These are phyloP conservation scores for Alternaria alternata DNA, from an alignment of 2,329 filamentous ascomycete genomes.

Conservation along the genomic window DNA sequence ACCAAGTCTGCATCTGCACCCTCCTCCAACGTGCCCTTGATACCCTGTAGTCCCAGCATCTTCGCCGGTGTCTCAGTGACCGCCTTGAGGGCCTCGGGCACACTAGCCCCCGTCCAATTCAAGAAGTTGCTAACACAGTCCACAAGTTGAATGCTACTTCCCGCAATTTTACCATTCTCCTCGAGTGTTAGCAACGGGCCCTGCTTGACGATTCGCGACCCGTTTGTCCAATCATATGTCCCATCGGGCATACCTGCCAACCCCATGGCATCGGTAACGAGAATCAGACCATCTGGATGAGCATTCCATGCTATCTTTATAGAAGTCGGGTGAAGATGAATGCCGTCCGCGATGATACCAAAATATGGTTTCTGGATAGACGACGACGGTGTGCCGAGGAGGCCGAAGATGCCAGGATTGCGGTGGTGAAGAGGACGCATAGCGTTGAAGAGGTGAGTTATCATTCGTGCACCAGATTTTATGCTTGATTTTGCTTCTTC, in stretches of 20 bases:
- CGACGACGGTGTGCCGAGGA: conserved; percentile 66
- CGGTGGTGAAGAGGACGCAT: conserved; percentile 92
- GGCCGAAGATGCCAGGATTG: conserved; percentile 88
- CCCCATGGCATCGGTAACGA: conserved; percentile 93
- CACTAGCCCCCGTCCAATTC: conserved; percentile 72
- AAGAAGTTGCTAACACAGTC: conserved; percentile 86
- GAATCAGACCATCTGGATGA: conserved; percentile 82
- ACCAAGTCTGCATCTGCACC: conserved; percentile 66
- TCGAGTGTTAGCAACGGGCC: conserved; percentile 78
- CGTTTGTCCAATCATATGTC: conserved; percentile 84
- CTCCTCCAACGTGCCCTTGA: conserved; percentile 67
- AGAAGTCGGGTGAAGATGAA: conserved; percentile 86
- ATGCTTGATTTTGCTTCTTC: conserved; percentile 79
- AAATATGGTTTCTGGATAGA: conserved; percentile 72
- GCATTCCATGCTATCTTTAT: conserved; percentile 90
- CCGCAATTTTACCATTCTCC: conserved; percentile 67
- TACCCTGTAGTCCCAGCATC: conserved; percentile 73
- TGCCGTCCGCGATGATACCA: conserved; percentile 88
- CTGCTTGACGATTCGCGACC: conserved; percentile 71
- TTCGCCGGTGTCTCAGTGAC: conserved; percentile 80
- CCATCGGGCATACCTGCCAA: conserved; percentile 85
- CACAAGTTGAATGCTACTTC: conserved; percentile 74
- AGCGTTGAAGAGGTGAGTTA: conserved; percentile 93
- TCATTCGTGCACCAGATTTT: conserved; percentile 81
- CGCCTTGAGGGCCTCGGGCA: conserved; percentile 73